Evolutionary conservation across 768 basidiomycete genomes (phyloP), one percentile per base, ranked within the genome.

Genomic region (Dentipellis sp.): DNA sequence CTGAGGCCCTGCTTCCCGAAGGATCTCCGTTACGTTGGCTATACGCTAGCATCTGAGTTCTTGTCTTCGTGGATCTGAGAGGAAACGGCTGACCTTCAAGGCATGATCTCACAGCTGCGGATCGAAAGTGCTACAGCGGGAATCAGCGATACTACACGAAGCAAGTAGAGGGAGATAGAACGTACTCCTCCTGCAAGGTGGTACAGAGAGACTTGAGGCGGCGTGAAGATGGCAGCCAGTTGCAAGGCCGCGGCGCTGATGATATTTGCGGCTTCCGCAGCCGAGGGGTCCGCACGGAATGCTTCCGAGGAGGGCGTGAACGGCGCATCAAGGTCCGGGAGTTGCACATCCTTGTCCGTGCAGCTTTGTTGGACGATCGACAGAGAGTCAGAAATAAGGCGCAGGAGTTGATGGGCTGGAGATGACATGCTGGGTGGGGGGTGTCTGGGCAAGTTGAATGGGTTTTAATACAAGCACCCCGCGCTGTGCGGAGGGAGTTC

Each of bases 311-410:
- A 19, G 16, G 46, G 42, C 12, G 42, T 48, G 36, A 34, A 47
- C 2, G 54, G 54, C 19, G 16, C 54, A 23, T 55, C 54, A 17
- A 55, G 54, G 11, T 42, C 46, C 4, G 54, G 54, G 19, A 55
- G 47, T 14, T 21, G 22, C 16, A n/a, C 14, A 16, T 16, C 46
- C 12, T 48, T 17, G 29, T 29, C 29, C 29, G 29, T 29, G 29
- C 29, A 29, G 29, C 29, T 29, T 29, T 29, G 29, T 6, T 29
- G 29, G 29, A 29, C 29, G 29, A 29, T 29, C 29, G 29, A 29
- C 29, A 29, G 29, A 29, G 29, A 29, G 29, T 29, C 29, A 29
- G 29, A 3, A 29, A 29, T 29, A 3, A 29, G 29, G 29, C 29
- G 29, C 29, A 29, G 29, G 29, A 29, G 29, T 29, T 29, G 29